Base-by-base conservation (phyloP, 2,329 filamentous ascomycete genomes). In the Exutisphaerella laricina region DNA sequence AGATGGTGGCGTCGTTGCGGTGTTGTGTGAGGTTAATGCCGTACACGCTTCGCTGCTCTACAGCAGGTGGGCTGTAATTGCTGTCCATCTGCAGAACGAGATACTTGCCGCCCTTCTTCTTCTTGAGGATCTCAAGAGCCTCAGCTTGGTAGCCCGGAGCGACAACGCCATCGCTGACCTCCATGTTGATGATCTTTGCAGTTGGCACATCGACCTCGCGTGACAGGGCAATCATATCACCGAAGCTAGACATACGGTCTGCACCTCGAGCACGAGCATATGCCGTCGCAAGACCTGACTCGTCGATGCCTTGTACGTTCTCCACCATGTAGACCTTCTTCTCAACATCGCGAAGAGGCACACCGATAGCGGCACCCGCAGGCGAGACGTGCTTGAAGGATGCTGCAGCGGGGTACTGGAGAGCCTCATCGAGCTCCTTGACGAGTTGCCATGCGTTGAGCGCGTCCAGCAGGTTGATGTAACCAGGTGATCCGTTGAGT, bases 381-480 rank as follows among this genome's bases (percentile, higher is more conserved):
- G 92, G 92, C 7, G 92, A 98, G 50, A 97, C 92, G 66, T 98
- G 92, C 80, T 96, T 98, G 82, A 98, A 98, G 66, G 88, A 95
- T 51, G 92, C 90, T 21, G 92, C 92, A 41, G 92, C 92, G 23
- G 92, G 87, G 66, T 84, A 82, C 56, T 84, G 83, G 16, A 97
- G 80, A 16, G 90, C 88, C 57, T 84, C 74, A 74, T 88, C 94
- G 59, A 98, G 79, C 72, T 98, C 92, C 75, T 94, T 94, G 45
- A 98, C 92, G 48, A 98, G 73, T 5, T 88, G 86, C 92, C 92
- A 98, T 57, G 88, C 88, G 69, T 98, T 98, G 57, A 98, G 78
- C 38, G 88, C 87, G 68, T 98, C 92, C 36, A 98, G 79, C 37
- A 98, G 77, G 73, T 98, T 98, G 74, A 98, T 92, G 69, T 96